A percentile compares a stretch with the other conserved stretches of the same genome.
These are phyloP conservation scores for Diutina sp. DNA, from an alignment of 1,139 yeast species.

Conservation along the genomic window DNA sequence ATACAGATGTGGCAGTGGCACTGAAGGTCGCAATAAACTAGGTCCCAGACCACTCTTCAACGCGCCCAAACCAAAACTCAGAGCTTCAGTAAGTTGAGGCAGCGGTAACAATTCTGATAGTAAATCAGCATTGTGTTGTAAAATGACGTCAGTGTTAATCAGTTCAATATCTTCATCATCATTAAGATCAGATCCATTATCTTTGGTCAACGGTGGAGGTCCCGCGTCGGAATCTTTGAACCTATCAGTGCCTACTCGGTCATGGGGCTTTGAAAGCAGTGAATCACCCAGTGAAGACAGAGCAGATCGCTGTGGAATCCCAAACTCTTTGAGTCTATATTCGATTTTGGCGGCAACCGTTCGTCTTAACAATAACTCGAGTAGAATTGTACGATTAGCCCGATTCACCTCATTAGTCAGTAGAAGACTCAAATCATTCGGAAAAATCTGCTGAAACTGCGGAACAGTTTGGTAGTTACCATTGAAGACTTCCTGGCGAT, in stretches of 20 bases:
- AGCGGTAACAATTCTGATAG: slow-evolving; percentile 24
- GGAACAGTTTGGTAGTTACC: slow-evolving; percentile 10
- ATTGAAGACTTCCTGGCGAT: slow-evolving; percentile 17
- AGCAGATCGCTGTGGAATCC: background rate
- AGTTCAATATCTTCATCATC: slow-evolving; percentile 12
- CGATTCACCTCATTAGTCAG: slow-evolving; percentile 14
- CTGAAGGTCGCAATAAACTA: background rate
- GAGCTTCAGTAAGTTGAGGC: slow-evolving; percentile 17
- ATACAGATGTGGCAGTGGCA: background rate
- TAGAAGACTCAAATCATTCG: slow-evolving; percentile 13
- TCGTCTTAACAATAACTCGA: slow-evolving; percentile 26
- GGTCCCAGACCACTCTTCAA: background rate
- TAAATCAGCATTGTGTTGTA: slow-evolving; percentile 20
- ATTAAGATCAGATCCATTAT: slow-evolving; percentile 3
- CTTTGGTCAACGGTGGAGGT: slow-evolving; percentile 1
- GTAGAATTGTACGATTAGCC: slow-evolving; percentile 19
- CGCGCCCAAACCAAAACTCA: background rate
- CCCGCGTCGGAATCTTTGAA: background rate
- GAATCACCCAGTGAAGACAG: background rate
- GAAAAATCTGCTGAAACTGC: slow-evolving; percentile 17
- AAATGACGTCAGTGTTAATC: slow-evolving; percentile 18
- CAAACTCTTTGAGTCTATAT: slow-evolving; percentile 12
- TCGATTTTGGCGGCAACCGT: slow-evolving; percentile 32
- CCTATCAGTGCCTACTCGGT: background rate
- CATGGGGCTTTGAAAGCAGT: background rate